phyloP scores from a whole-genome alignment of 306 rosid species.

The Gynostemma pentaphyllum region DNA sequence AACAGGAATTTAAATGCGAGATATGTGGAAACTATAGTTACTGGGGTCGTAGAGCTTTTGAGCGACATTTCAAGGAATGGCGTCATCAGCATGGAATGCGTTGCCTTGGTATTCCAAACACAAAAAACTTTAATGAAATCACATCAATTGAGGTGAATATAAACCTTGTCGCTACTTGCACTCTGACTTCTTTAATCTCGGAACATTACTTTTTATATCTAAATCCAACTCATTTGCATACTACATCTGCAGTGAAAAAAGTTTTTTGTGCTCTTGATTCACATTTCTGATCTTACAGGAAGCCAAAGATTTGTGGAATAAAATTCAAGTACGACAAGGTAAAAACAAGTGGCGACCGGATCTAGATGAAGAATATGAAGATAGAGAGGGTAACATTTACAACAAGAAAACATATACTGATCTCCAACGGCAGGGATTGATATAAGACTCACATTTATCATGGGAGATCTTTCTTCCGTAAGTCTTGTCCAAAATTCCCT shows the following conservation, averaged over 20 bases:
- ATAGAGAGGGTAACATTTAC: conserved; percentile 93
- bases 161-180: not conserved
- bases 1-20: conserved; percentile 94
- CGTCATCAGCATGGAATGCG: conserved; percentile 99
- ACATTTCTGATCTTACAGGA: conserved; percentile 43
- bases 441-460: conserved; percentile 22
- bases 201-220: not conserved
- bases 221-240: too few relatives aligned
- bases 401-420: conserved; percentile 94
- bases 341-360: conserved; percentile 97
- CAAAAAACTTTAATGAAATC: conserved; percentile 93
- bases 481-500: not conserved
- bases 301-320: conserved; percentile 93
- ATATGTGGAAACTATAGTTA: conserved; percentile 98
- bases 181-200: not conserved
- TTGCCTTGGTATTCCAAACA: conserved; percentile 96
- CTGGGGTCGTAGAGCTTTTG: conserved; percentile 98
- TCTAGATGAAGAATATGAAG: conserved; percentile 98
- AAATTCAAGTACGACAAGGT: conserved; percentile 83
- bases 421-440: conserved; percentile 93
- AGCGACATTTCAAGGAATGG: conserved; percentile 97
- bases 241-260: not conserved
- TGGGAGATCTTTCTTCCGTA: not conserved
- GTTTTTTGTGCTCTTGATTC: not conserved
- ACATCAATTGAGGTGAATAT: conserved; percentile 88